Evolutionary conservation across 1,139 yeast genomes (phyloP).

Genomic region (Schwanniomyces etchellsii): DNA sequence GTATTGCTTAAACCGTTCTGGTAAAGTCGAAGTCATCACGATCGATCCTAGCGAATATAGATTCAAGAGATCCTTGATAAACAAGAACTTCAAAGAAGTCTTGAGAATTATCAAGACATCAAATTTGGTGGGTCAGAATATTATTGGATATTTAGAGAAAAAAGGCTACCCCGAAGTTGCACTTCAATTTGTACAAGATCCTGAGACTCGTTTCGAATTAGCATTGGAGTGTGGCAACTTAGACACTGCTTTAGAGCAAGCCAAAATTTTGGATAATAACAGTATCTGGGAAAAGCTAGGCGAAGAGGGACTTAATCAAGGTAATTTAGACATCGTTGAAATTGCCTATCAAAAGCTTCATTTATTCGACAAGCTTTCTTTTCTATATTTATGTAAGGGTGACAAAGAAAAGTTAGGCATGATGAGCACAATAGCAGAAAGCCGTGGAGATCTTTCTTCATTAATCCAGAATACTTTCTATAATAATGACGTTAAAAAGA

Average conservation of each 20-base stretch:
- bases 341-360: slow-evolving; percentile 84
- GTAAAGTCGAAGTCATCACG: slow-evolving; percentile 69
- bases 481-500: slow-evolving; percentile 66
- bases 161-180: slow-evolving; percentile 95
- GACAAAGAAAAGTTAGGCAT: slow-evolving; percentile 66
- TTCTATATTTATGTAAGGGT: slow-evolving; percentile 81
- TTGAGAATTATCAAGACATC: slow-evolving; percentile 83
- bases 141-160: slow-evolving; percentile 90
- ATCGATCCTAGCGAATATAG: slow-evolving; percentile 97
- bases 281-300: slow-evolving; percentile 80
- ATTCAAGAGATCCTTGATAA: slow-evolving; percentile 88
- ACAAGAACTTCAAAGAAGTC: slow-evolving; percentile 88
- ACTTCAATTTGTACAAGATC: slow-evolving; percentile 91
- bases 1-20: slow-evolving; percentile 78
- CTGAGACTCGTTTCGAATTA: slow-evolving; percentile 91
- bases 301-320: slow-evolving; percentile 83
- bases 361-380: slow-evolving; percentile 82
- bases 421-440: slow-evolving; percentile 88
- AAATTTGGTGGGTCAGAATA: slow-evolving; percentile 93
- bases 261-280: slow-evolving; percentile 64
- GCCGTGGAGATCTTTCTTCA: slow-evolving; percentile 76
- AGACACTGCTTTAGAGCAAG: slow-evolving; percentile 83
- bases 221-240: slow-evolving; percentile 93
- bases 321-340: slow-evolving; percentile 82
- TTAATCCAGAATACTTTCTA: slow-evolving; percentile 81